Conservation (phyloP, 176 grass and related monocot genomes). For the Rhynchospora breviuscula region DNA sequence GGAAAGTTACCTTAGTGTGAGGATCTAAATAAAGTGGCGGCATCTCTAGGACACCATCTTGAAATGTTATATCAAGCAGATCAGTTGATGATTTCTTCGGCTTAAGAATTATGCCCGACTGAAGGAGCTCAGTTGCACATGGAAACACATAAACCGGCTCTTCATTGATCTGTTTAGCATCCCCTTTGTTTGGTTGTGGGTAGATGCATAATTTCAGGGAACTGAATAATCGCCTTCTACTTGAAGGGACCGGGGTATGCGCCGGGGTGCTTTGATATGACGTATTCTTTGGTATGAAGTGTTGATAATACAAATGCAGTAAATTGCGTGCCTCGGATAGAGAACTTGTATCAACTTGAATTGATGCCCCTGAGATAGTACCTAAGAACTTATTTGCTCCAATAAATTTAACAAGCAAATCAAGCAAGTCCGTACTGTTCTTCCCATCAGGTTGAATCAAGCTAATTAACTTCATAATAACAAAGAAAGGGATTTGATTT, state of each 20-base stretch:
- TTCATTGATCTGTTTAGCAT: neutral
- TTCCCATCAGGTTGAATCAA: neutral
- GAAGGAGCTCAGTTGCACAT: constrained; percentile 8
- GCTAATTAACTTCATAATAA: constrained; percentile 5
- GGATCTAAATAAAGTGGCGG: neutral
- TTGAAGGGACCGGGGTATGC: neutral
- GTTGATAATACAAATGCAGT: neutral
- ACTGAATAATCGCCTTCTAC: neutral
- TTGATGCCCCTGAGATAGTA: neutral
- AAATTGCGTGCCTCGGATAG: neutral
- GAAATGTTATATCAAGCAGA: constrained; percentile 7
- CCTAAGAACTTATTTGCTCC: neutral
- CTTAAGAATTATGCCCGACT: constrained; percentile 1
- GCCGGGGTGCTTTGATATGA: constrained; percentile 5
- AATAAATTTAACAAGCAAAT: neutral
- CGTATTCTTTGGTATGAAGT: neutral
- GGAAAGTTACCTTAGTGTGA: neutral
- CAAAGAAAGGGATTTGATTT: constrained; percentile 24
- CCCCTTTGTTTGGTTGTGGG: neutral
- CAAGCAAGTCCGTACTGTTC: neutral
- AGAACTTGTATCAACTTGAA: neutral
- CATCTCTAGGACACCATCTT: constrained; percentile 6
- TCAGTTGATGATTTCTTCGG: neutral
- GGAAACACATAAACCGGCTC: neutral
- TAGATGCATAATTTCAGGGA: neutral